Evolutionary conservation across 805 yeast genomes (phyloP), one percentile per base, ranked within the genome.

Genomic region (Metschnikowia colocasiae): DNA sequence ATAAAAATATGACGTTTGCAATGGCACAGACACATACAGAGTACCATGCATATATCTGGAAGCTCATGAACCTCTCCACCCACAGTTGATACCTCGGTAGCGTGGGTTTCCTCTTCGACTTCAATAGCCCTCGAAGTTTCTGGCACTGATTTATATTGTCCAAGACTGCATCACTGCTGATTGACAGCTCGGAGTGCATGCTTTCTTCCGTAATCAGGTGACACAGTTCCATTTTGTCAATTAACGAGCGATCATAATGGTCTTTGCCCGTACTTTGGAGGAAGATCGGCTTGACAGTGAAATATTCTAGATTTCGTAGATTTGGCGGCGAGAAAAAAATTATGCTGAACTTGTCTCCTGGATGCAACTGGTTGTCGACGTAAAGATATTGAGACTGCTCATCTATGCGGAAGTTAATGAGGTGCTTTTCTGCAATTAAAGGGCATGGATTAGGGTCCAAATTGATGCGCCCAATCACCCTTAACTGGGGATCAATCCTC

Each of bases 281-380:
- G 3, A 80, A 67, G 3, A 89, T 85, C 0, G 96, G 95, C n/a
- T 74, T 68, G 3, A 83, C 61, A 0, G 97, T 83, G 53, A 80
- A 85, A 61, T 86, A 88, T 54, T 90, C 96, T 73, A 91, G 74
- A 49, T 79, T 76, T 25, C 73, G 73, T 16, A 85, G 79, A 37
- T 78, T 75, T 0, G 97, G 97, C 1, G 94, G 85, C 22, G 78
- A 76, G 59, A 80, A 90, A n/a, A 76, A 56, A n/a, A 64, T 47
- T 1, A 58, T 35, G 4, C 64, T 59, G 37, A 49, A 52, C 16
- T 44, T 29, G 6, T 35, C 44, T 2, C 32, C 19, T 2, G 25
- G 32, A 19, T 44, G 41, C 13, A 43, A 30, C 12, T 34, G 26
- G 19, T 44, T n/a, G 15, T 52, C 56, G n/a, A 48, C 48, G 13